Evolutionary conservation across 768 basidiomycete genomes (phyloP).

Genomic region (Erythrobasidium yunnanense): DNA sequence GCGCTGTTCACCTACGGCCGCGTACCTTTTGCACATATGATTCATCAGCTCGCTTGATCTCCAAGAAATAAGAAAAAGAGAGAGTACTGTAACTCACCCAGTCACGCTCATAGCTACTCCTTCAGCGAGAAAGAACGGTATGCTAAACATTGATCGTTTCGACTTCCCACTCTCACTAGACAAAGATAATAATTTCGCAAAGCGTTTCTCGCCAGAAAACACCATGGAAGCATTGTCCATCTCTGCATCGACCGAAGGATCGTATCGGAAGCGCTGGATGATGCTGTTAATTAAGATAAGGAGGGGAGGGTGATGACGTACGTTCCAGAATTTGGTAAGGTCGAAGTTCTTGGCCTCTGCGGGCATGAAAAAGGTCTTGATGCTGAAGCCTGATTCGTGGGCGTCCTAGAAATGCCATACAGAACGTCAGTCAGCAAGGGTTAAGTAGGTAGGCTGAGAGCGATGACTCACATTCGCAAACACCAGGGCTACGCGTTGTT

Average conservation of each 20-base stretch:
- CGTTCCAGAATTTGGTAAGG: slow-evolving; percentile 56
- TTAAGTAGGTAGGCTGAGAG: slow-evolving; percentile 36
- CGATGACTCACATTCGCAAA: slow-evolving; percentile 38
- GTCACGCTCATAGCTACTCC: slow-evolving; percentile 43
- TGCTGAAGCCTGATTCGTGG: slow-evolving; percentile 60
- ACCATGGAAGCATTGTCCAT: slow-evolving; percentile 23
- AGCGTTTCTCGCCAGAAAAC: slow-evolving; percentile 4
- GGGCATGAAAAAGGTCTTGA: slow-evolving; percentile 84
- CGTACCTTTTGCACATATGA: slow-evolving; percentile 52
- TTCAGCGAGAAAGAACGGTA: slow-evolving; percentile 29
- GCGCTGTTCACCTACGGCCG: slow-evolving; percentile 74
- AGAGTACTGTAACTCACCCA: slow-evolving; percentile 41
- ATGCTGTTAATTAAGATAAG: background rate
- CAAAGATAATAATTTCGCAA: background rate
- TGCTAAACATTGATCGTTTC: slow-evolving; percentile 10
- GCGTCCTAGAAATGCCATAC: slow-evolving; percentile 55
- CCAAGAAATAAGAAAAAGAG: too few relatives aligned
- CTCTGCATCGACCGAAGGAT: slow-evolving; percentile 16
- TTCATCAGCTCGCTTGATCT: background rate
- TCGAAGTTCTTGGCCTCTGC: slow-evolving; percentile 59
- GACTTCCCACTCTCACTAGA: slow-evolving; percentile 13
- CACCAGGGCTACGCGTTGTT: slow-evolving; percentile 3
- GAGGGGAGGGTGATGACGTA: background rate
- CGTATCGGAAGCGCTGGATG: slow-evolving; percentile 19
- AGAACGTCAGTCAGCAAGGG: background rate